Conservation (phyloP, 2,329 filamentous ascomycete genomes). For the Hypoxylon sp. region DNA sequence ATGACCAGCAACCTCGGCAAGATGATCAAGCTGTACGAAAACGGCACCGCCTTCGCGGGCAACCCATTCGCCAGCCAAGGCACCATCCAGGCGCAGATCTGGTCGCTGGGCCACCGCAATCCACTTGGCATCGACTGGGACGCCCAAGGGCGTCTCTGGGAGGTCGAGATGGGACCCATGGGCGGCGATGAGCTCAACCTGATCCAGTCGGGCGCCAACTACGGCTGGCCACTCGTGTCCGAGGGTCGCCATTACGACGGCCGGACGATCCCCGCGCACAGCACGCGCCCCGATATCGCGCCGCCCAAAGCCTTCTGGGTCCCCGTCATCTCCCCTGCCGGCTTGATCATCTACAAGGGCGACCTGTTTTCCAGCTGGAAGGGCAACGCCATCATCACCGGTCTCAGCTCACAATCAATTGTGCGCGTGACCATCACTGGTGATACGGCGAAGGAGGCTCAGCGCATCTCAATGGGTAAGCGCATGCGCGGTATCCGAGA, state of each 20-base stretch:
- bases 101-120: constrained; percentile 55
- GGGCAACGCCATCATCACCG: constrained; percentile 55
- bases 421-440: constrained; percentile 54
- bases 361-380: constrained; percentile 54
- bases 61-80: constrained; percentile 55
- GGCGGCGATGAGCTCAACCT: constrained; percentile 57
- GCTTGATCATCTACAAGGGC: constrained; percentile 56
- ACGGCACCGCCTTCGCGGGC: constrained; percentile 53
- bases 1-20: constrained; percentile 56
- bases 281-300: constrained; percentile 52
- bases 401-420: constrained; percentile 50
- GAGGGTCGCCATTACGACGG: constrained; percentile 55
- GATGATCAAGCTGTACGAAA: constrained; percentile 55
- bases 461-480: constrained; percentile 54
- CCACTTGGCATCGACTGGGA: constrained; percentile 56
- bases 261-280: constrained; percentile 52
- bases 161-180: constrained; percentile 56
- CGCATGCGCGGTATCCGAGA: constrained; percentile 55
- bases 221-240: constrained; percentile 56
- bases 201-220: constrained; percentile 55
- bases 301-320: constrained; percentile 55
- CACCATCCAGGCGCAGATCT: constrained; percentile 52
- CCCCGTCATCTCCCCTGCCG: constrained; percentile 55
- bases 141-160: constrained; percentile 55
- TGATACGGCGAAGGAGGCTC: constrained; percentile 53